phyloP scores from a whole-genome alignment of 768 basidiomycete species.

The Boletellus sp. region DNA sequence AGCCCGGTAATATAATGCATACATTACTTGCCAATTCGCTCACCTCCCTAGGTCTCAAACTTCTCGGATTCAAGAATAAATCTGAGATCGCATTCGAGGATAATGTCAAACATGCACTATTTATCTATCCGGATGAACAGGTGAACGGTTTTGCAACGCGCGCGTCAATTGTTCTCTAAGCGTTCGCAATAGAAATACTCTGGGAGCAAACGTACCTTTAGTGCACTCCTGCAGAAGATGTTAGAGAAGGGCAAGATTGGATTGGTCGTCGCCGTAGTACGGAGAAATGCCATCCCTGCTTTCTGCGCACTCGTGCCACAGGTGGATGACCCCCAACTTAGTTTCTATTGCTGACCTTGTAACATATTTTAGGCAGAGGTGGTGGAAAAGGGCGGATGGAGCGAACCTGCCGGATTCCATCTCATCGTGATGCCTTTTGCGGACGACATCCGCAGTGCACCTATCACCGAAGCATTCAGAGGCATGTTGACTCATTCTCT shows the following conservation, averaged over 20 bases:
- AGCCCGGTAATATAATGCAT: constrained; percentile 51
- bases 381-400: constrained; percentile 65
- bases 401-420: constrained; percentile 88
- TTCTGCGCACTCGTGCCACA: constrained; percentile 89
- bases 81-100: constrained; percentile 75
- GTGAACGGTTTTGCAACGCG: constrained; percentile 38
- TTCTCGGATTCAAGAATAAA: constrained; percentile 87
- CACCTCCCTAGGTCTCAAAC: constrained; percentile 61
- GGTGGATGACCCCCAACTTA: constrained; percentile 37
- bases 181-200: constrained; percentile 56
- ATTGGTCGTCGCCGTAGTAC: constrained; percentile 63
- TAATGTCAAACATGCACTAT: constrained; percentile 87
- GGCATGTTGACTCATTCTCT: constrained; percentile 39
- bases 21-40: background rate
- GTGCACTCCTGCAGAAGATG: constrained; percentile 81
- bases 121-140: constrained; percentile 89
- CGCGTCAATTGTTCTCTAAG: background rate
- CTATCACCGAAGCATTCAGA: constrained; percentile 59
- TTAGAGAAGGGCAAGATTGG: constrained; percentile 78
- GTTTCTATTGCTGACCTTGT: background rate
- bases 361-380: constrained; percentile 56
- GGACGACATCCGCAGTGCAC: constrained; percentile 85
- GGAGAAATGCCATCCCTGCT: constrained; percentile 68
- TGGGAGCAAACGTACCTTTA: constrained; percentile 91
- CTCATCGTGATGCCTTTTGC: constrained; percentile 91